Evolutionary conservation across 306 rosid genomes (phyloP), one percentile per base, ranked within the genome.

Genomic region (Sindora glabra): DNA sequence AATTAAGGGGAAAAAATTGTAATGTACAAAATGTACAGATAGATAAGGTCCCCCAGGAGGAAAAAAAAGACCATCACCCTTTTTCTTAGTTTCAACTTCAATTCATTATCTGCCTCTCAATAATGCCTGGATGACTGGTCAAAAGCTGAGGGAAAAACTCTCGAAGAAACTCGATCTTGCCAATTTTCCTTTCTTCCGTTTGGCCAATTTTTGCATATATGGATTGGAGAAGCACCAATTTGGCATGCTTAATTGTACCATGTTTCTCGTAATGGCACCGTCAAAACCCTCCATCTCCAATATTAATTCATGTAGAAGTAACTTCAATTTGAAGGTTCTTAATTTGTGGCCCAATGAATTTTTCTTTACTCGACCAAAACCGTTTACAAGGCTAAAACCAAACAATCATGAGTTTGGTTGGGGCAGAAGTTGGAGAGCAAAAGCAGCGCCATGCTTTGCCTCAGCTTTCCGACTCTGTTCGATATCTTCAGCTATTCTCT

Each of bases 401-500:
- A 67, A 10, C 14, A 33, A 65, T 69, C 55, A 67, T 65, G 73
- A 55, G 22, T 45, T 65, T 25, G 73, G 38, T 25, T 26, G 76
- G 12, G 75, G 61, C 53, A 65, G 74, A 71, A 59, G 71, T 10
- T 79, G 60, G 48, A 41, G 48, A 32, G 77, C 38, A 69, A 80
- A 78, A 65, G 62, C 38, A 30, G 62, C 62, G 13, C 42, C 56
- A 45, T 68, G 76, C 39, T 77, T 81, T 46, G 82, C 74, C 41
- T 83, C 82, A n/a, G 77, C 74, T 82, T 74, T 79, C 81, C 85
- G 78, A 72, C 83, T 79, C 60, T 23, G 68, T 60, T 77, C 82
- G 48, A 94, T 84, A 65, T 94, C 99, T 10, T 89, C 68, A 4
- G 99, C 97, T 57, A 94, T 84, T 50, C 76, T 80, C 45, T 80